Evolutionary conservation across 768 basidiomycete species (phyloP), one percentile per base, ranked within the genome.

Genomic region (Mycena alexandri): DNA sequence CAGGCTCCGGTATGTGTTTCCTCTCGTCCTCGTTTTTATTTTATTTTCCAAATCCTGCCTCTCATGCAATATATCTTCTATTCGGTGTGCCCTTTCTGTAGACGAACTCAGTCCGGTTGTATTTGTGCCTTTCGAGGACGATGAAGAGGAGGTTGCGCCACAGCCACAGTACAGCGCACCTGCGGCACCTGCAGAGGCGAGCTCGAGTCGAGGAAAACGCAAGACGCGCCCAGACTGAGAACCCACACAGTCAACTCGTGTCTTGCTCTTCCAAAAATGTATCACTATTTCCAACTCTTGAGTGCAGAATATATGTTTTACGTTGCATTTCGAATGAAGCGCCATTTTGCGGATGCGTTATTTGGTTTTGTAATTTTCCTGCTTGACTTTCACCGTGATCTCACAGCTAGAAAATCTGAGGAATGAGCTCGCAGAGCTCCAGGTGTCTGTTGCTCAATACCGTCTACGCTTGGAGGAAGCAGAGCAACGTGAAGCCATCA

Each of bases 51-150:
- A 54, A 43, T 67, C 22, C 22, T 43, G 60, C 38, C 38, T 67
- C 29, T 63, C 52, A 46, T 56, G 48, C 58, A 71, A 64, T 73
- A 63, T 70, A 53, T 59, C 11, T 5, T 57, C 59, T 52, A 24
- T 63, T 42, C 57, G 38, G 34, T 16, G 51, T 65, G 14, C 42
- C 29, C 22, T 46, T 38, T 21, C 55, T 29, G 53, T 51, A 93
- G 92, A 90, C 61, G 78, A 85, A 47, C 80, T 90, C 52, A 76
- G 85, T 11, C 89, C 91, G 14, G 85, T 93, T 43, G 79, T 86
- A 43, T 87, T 87, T 24, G 85, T 83, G 13, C 80, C 87, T 14
- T 76, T 91, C 62, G 75, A 85, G 22, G 90, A 90, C 51, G 91
- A 91, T 24, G 89, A 90, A 1, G 89, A 89, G 2, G 86, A 86